Percentiles rank a stretch among this genome's conserved stretches.
phyloP scores from a whole-genome alignment of 140 eudicot genomes.

The Senecio squalidus region DNA sequence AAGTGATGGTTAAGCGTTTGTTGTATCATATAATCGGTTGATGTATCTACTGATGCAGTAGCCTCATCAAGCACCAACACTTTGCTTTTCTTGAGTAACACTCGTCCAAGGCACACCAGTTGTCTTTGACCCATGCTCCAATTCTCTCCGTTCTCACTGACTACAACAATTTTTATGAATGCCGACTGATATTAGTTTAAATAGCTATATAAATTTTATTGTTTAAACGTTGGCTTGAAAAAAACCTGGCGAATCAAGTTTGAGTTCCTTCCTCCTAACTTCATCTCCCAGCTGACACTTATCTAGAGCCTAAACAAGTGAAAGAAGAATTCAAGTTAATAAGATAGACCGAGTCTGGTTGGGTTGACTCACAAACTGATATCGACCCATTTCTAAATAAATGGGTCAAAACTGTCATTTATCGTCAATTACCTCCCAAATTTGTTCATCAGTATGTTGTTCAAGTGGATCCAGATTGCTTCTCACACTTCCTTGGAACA shows the following conservation, averaged over 20 bases:
- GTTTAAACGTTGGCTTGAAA: not conserved
- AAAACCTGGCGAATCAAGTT: not conserved
- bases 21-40: not conserved
- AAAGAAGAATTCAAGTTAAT: not conserved
- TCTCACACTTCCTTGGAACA: slow-evolving; percentile 11
- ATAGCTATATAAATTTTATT: not conserved
- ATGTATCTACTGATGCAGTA: slow-evolving; percentile 38
- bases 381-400: too few relatives aligned
- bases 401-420: too few relatives aligned
- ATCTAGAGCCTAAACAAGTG: not conserved
- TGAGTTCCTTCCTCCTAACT: not conserved
- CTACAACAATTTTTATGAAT: too few relatives aligned
- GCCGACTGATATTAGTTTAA: too few relatives aligned
- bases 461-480: slow-evolving; percentile 10
- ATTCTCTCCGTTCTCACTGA: slow-evolving; percentile 41
- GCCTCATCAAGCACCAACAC: slow-evolving; percentile 53
- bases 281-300: slow-evolving; percentile 14
- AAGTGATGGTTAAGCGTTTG: not conserved
- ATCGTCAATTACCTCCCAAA: slow-evolving; percentile 15
- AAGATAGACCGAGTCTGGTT: not conserved
- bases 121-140: slow-evolving; percentile 60
- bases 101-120: slow-evolving; percentile 45
- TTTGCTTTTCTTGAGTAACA: slow-evolving; percentile 36
- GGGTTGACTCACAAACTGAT: too few relatives aligned
- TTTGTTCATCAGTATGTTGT: not conserved